These are phyloP conservation scores for Thelonectria olida DNA, from an alignment of 2,329 filamentous ascomycete genomes.

Conservation along the genomic window DNA sequence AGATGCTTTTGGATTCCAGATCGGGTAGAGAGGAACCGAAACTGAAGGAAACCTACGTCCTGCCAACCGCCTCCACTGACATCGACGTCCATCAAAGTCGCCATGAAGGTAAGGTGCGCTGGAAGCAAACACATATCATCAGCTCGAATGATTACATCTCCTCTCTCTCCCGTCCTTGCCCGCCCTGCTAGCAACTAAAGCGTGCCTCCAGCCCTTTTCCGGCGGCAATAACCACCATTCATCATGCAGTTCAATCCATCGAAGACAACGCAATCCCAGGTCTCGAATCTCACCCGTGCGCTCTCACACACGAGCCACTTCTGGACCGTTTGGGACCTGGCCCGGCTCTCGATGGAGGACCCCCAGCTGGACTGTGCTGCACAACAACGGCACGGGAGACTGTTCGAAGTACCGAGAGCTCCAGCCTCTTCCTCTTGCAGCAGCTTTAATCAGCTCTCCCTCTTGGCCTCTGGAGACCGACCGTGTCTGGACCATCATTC, in stretches of 20 bases:
- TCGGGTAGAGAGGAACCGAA: not conserved
- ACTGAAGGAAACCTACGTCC: not conserved
- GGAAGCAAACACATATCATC: not conserved
- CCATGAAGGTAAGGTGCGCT: too few relatives aligned
- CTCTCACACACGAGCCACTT: not conserved
- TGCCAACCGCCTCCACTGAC: too few relatives aligned
- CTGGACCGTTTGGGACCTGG: too few relatives aligned
- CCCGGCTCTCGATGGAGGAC: too few relatives aligned
- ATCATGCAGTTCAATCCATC: too few relatives aligned
- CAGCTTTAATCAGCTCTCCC: not conserved
- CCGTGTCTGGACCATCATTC: not conserved
- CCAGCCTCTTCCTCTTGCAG: too few relatives aligned
- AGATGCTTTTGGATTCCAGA: not conserved
- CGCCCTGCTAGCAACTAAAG: too few relatives aligned
- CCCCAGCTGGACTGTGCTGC: too few relatives aligned
- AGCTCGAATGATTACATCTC: not conserved
- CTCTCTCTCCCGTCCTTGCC: too few relatives aligned
- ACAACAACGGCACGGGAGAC: too few relatives aligned
- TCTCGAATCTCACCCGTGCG: not conserved
- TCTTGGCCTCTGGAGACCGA: not conserved
- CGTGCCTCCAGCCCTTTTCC: not conserved
- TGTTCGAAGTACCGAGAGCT: not conserved
- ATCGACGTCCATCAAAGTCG: too few relatives aligned
- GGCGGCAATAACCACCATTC: not conserved
- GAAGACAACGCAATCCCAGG: not conserved